Conservation (phyloP, 805 yeast genomes). For the Suhomyces kilbournensis region DNA sequence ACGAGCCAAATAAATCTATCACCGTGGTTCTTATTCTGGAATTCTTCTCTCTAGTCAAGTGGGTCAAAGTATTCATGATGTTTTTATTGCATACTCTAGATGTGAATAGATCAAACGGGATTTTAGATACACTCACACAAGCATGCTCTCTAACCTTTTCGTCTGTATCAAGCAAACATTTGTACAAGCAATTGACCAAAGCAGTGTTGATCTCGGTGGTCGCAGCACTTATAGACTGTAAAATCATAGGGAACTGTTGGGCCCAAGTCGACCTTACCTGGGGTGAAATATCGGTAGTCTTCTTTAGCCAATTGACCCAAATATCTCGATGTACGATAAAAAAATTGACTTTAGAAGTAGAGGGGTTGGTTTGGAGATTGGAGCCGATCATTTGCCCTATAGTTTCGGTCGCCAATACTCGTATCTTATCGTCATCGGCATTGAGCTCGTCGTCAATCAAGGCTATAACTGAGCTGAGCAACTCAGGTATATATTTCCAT, state of each 20-base stretch:
- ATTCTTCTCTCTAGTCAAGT: conserved; percentile 70
- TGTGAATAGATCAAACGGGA: conserved; percentile 48
- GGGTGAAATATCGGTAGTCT: conserved; percentile 66
- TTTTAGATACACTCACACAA: conserved; percentile 46
- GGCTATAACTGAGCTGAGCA: conserved; percentile 71
- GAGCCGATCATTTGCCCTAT: conserved; percentile 60
- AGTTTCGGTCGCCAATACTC: conserved; percentile 69
- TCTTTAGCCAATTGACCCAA: conserved; percentile 71
- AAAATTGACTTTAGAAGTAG: conserved; percentile 55
- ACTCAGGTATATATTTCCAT: conserved; percentile 78
- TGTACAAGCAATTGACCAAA: conserved; percentile 51
- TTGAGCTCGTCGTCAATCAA: conserved; percentile 75
- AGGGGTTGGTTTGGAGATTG: conserved; percentile 2
- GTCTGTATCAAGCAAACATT: conserved; percentile 71
- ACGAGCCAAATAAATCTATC: conserved; percentile 49
- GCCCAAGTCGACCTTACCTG: conserved; percentile 71
- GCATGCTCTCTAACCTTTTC: conserved; percentile 68
- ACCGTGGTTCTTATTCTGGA: conserved; percentile 60
- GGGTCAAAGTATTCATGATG: conserved; percentile 53
- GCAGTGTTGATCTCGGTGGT: conserved; percentile 44
- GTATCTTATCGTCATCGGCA: conserved; percentile 61
- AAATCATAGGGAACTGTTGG: conserved; percentile 48
- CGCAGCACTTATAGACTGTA: conserved; percentile 44
- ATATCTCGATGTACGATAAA: conserved; percentile 54
- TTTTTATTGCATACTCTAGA: conserved; percentile 44